A percentile compares a stretch with the other conserved stretches of the same genome.
phyloP scores from a whole-genome alignment of 805 yeast genomes.

The Starmerella sp. region DNA sequence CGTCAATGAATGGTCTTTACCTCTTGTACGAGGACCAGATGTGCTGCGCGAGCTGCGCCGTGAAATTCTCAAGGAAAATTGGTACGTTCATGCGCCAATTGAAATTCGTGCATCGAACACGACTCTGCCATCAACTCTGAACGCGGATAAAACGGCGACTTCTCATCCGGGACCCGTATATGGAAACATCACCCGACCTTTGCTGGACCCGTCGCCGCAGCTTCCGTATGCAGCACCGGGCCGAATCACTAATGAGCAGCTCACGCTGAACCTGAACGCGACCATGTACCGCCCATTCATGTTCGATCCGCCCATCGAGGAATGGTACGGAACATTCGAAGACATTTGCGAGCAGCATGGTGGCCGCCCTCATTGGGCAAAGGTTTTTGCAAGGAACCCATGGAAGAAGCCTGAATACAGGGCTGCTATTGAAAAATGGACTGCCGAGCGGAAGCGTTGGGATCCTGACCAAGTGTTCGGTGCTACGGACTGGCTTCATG shows the following conservation, averaged over 20 bases:
- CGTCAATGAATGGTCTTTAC: slow-evolving; percentile 97
- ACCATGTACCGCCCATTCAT: slow-evolving; percentile 94
- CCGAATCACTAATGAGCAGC: slow-evolving; percentile 54
- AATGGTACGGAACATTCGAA: slow-evolving; percentile 82
- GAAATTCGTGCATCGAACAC: slow-evolving; percentile 91
- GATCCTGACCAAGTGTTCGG: slow-evolving; percentile 80
- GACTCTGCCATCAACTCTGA: slow-evolving; percentile 23
- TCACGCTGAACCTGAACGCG: slow-evolving; percentile 80
- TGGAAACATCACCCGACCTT: slow-evolving; percentile 76
- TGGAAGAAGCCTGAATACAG: slow-evolving; percentile 39
- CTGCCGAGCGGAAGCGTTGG: slow-evolving; percentile 48
- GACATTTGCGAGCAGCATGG: slow-evolving; percentile 61
- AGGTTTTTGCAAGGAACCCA: slow-evolving; percentile 64
- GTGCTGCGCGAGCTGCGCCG: slow-evolving; percentile 38
- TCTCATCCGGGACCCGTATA: slow-evolving; percentile 52
- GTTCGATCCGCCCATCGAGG: slow-evolving; percentile 51
- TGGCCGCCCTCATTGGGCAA: slow-evolving; percentile 98
- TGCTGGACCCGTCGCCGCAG: slow-evolving; percentile 67
- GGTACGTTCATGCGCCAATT: slow-evolving; percentile 86
- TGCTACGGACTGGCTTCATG: slow-evolving; percentile 69
- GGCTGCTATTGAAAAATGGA: slow-evolving; percentile 49
- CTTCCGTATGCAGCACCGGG: slow-evolving; percentile 42
- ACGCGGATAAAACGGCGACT: not conserved
- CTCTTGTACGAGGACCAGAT: slow-evolving; percentile 64
- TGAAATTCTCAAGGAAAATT: slow-evolving; percentile 53